Conservation (phyloP, 352 stramenopile genomes). For the Phytophthora fragariaefolia region DNA sequence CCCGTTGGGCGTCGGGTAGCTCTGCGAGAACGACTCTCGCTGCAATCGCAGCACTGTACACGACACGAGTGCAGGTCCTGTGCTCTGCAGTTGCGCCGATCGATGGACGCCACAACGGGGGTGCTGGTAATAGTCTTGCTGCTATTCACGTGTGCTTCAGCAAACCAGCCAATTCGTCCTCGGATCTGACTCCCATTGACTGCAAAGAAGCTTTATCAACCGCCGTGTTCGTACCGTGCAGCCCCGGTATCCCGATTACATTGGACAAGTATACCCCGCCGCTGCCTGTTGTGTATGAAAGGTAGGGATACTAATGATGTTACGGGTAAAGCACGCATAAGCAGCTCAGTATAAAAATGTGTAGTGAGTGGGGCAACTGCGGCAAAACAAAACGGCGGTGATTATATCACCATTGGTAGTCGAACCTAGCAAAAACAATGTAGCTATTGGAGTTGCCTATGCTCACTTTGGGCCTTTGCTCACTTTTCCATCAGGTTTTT, state of each 20-base stretch:
- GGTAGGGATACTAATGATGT: no score
- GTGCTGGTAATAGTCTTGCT: constrained; percentile 37
- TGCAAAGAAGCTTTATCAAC: constrained; percentile 27
- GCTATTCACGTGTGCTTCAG: constrained; percentile 52
- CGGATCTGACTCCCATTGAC: constrained; percentile 31
- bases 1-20: constrained; percentile 33
- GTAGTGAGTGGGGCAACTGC: no score
- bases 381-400: no score
- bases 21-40: constrained; percentile 34
- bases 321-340: no score
- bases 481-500: no score
- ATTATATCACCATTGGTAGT: no score
- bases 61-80: constrained; percentile 43
- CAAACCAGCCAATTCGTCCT: constrained; percentile 28
- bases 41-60: constrained; percentile 44
- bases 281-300: not conserved
- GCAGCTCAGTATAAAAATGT: no score
- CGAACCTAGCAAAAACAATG: no score
- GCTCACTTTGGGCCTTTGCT: no score
- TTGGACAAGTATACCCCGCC: constrained; percentile 28
- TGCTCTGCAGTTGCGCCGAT: constrained; percentile 40
- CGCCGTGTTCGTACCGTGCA: constrained; percentile 37
- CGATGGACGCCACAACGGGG: not conserved
- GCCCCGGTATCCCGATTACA: constrained; percentile 23
- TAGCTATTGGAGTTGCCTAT: no score